A percentile compares a stretch with the other conserved stretches of the same genome.
These are phyloP conservation scores for Pythium folliculosum DNA, from an alignment of 352 stramenopile genomes.

Conservation along the genomic window DNA sequence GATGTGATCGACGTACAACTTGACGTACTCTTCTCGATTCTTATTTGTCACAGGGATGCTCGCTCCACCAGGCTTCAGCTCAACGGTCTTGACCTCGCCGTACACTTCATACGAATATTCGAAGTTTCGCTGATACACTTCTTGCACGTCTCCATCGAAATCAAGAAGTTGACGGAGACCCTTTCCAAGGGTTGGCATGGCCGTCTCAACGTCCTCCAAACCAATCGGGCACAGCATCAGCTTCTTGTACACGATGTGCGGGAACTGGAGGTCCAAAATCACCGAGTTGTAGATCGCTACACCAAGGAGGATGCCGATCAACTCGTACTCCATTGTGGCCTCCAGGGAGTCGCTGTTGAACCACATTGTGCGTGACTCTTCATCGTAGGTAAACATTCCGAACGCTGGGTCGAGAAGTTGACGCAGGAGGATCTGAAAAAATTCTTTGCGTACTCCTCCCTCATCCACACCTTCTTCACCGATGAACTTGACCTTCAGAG, in stretches of 20 bases:
- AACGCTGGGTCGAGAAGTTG: constrained; percentile 74
- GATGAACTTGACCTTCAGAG: constrained; percentile 84
- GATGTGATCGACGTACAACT: constrained; percentile 74
- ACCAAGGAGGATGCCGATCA: constrained; percentile 81
- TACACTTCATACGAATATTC: constrained; percentile 85
- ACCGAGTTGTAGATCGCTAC: constrained; percentile 87
- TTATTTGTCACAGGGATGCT: constrained; percentile 60
- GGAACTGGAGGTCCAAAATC: constrained; percentile 83
- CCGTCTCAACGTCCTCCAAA: constrained; percentile 59
- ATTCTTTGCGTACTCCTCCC: constrained; percentile 81
- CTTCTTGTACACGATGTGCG: constrained; percentile 84
- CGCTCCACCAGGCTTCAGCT: constrained; percentile 64
- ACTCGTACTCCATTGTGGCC: constrained; percentile 81
- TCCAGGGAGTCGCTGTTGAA: constrained; percentile 86
- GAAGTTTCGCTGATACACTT: constrained; percentile 72
- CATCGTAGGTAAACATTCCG: constrained; percentile 81
- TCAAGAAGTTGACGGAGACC: constrained; percentile 63
- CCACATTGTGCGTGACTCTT: constrained; percentile 70
- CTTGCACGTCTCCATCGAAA: constrained; percentile 74
- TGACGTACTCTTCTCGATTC: constrained; percentile 75
- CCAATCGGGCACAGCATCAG: constrained; percentile 57
- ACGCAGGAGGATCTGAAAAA: constrained; percentile 82
- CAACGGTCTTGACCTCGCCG: constrained; percentile 75
- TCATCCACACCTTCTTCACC: constrained; percentile 83
- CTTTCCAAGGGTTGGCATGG: constrained; percentile 59